These are phyloP conservation scores for Arthrocladium fulminans DNA, from an alignment of 2,329 filamentous ascomycete species.

Conservation along the genomic window DNA sequence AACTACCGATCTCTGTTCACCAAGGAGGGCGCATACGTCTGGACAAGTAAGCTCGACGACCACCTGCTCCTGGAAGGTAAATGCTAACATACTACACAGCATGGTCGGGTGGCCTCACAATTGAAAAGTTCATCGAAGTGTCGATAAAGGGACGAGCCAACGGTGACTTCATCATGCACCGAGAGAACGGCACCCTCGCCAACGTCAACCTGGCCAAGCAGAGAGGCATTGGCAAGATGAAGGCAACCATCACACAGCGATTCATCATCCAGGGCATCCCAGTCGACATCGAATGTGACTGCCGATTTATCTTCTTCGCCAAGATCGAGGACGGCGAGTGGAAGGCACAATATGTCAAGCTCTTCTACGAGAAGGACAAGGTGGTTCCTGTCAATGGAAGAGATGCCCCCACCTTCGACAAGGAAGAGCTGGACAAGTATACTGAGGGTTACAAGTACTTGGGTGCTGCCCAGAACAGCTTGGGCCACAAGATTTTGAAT, in stretches of 20 bases:
- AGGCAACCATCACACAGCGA: conserved; percentile 47
- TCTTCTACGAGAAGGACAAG: conserved; percentile 30
- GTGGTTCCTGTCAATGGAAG: conserved; percentile 39
- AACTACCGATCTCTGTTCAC: conserved; percentile 44
- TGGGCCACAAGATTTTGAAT: conserved; percentile 37
- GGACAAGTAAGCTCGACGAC: conserved; percentile 38
- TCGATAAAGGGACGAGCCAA: conserved; percentile 43
- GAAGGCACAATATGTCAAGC: conserved; percentile 12
- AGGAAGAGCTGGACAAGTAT: conserved; percentile 32
- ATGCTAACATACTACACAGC: conserved; percentile 29
- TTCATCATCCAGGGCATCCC: conserved; percentile 32
- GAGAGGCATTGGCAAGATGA: conserved; percentile 46
- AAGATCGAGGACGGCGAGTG: conserved; percentile 25
- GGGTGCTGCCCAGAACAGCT: conserved; percentile 37
- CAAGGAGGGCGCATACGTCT: conserved; percentile 38
- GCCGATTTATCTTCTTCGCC: conserved; percentile 41
- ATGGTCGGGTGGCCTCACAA: conserved; percentile 37
- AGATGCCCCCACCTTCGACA: conserved; percentile 32
- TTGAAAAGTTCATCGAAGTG: conserved; percentile 42
- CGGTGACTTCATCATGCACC: conserved; percentile 51
- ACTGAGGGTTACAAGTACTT: conserved; percentile 42
- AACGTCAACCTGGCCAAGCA: conserved; percentile 33
- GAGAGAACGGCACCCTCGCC: conserved; percentile 42
- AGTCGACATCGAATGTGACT: conserved; percentile 46
- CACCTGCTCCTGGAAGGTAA: neutral